Conservation (phyloP, 2,329 filamentous ascomycete species). For the Helotiales sp. region DNA sequence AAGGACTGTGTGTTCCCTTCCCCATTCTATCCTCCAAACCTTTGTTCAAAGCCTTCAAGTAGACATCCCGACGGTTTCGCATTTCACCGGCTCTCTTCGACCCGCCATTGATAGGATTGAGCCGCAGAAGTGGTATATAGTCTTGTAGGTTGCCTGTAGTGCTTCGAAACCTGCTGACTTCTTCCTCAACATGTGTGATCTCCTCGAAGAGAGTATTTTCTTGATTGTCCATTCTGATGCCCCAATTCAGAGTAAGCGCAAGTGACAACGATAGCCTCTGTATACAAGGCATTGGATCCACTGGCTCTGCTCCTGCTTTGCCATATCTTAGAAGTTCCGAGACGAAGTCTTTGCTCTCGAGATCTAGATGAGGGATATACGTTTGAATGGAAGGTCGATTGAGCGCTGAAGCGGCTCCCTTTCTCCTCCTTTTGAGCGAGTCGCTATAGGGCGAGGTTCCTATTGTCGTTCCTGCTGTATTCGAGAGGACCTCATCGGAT, state of each 20-base stretch:
- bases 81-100: conserved; percentile 59
- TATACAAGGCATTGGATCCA: conserved; percentile 69
- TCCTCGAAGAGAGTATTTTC: conserved; percentile 62
- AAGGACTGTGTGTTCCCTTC: conserved; percentile 60
- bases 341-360: conserved; percentile 63
- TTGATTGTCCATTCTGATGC: conserved; percentile 57
- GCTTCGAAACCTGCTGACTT: conserved; percentile 58
- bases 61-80: conserved; percentile 59
- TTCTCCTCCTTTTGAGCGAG: conserved; percentile 61
- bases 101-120: conserved; percentile 62
- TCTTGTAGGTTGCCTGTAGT: conserved; percentile 63
- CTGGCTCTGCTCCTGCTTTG: conserved; percentile 49
- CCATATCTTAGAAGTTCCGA: conserved; percentile 60
- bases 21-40: conserved; percentile 61
- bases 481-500: conserved; percentile 53
- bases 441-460: conserved; percentile 68
- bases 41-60: conserved; percentile 56
- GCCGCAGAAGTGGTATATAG: conserved; percentile 57
- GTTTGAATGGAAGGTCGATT: conserved; percentile 64
- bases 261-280: conserved; percentile 64
- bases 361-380: conserved; percentile 61
- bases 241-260: conserved; percentile 66
- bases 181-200: conserved; percentile 63
- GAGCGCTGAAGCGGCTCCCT: conserved; percentile 64
- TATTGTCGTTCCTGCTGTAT: conserved; percentile 67